phyloP scores from a whole-genome alignment of 768 basidiomycete species.

The Pulveroboletus sp. region DNA sequence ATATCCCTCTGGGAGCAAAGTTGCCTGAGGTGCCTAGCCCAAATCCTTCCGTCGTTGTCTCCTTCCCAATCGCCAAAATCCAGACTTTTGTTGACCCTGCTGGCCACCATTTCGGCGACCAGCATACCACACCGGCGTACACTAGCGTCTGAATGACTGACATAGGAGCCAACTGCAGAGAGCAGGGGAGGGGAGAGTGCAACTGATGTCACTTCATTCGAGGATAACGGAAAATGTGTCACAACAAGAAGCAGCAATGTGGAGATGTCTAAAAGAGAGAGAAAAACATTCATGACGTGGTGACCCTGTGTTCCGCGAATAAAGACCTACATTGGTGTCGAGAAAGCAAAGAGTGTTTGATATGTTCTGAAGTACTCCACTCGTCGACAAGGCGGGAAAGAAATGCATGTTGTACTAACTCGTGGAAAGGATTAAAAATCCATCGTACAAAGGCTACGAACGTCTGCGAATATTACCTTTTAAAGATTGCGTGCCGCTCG shows the following conservation, averaged over 20 bases:
- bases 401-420: slow-evolving; percentile 41
- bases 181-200: slow-evolving; percentile 61
- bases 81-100: slow-evolving; percentile 56
- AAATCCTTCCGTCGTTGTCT: slow-evolving; percentile 55
- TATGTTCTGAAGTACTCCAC: slow-evolving; percentile 76
- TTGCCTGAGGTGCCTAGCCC: slow-evolving; percentile 58
- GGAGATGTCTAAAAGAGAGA: slow-evolving; percentile 55
- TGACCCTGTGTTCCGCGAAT: background rate
- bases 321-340: slow-evolving; percentile 68
- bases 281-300: background rate
- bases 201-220: slow-evolving; percentile 41
- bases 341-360: slow-evolving; percentile 73
- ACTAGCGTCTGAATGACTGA: slow-evolving; percentile 68
- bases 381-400: slow-evolving; percentile 47
- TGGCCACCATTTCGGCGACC: slow-evolving; percentile 75
- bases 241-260: slow-evolving; percentile 60
- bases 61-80: slow-evolving; percentile 86
- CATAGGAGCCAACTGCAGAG: slow-evolving; percentile 63
- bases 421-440: slow-evolving; percentile 7
- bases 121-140: slow-evolving; percentile 92
- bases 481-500: slow-evolving; percentile 36
- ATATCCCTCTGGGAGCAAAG: slow-evolving; percentile 49
- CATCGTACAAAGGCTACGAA: background rate
- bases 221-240: slow-evolving; percentile 54
- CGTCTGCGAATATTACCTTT: slow-evolving; percentile 25